phyloP scores from a whole-genome alignment of 768 basidiomycete species.

The Leccinum obscurum region DNA sequence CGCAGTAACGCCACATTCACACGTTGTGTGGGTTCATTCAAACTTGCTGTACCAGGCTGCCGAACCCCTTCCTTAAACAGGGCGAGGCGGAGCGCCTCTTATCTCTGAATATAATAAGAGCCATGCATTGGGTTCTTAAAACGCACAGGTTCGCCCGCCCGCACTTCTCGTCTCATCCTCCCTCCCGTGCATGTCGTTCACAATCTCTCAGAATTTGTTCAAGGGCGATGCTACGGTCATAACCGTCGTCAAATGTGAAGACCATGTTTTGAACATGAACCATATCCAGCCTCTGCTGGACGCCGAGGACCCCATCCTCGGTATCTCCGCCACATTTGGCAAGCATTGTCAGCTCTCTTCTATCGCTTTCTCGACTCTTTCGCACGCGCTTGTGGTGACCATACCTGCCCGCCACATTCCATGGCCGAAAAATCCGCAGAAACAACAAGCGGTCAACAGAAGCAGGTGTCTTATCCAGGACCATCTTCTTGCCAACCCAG shows the following conservation, averaged over 20 bases:
- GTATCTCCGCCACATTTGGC: too few species aligned
- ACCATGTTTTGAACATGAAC: slow-evolving; percentile 23
- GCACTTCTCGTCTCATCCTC: background rate
- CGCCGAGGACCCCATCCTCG: slow-evolving; percentile 14
- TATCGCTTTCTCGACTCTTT: slow-evolving; percentile 42
- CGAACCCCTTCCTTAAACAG: background rate
- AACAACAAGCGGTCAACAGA: slow-evolving; percentile 1
- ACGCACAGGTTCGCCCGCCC: background rate
- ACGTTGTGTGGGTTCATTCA: background rate
- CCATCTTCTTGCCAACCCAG: slow-evolving; percentile 32
- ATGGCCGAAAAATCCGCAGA: slow-evolving; percentile 1
- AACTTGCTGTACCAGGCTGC: background rate
- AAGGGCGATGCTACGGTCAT: slow-evolving; percentile 24
- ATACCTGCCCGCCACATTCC: slow-evolving; percentile 20
- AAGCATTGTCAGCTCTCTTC: slow-evolving; percentile 33
- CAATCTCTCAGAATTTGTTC: background rate
- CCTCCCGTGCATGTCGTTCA: slow-evolving; percentile 8
- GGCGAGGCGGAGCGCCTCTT: background rate
- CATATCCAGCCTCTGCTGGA: slow-evolving; percentile 33
- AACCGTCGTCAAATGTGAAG: slow-evolving; percentile 28
- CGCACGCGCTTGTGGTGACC: slow-evolving; percentile 37
- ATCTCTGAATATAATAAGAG: background rate
- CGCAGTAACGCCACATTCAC: slow-evolving; percentile 68
- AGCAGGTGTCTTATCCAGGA: slow-evolving; percentile 31
- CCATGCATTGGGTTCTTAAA: background rate